Evolutionary conservation across 192 early-diverging fungal genomes (phyloP), one percentile per base, ranked within the genome.

Genomic region (Mortierella claussenii): DNA sequence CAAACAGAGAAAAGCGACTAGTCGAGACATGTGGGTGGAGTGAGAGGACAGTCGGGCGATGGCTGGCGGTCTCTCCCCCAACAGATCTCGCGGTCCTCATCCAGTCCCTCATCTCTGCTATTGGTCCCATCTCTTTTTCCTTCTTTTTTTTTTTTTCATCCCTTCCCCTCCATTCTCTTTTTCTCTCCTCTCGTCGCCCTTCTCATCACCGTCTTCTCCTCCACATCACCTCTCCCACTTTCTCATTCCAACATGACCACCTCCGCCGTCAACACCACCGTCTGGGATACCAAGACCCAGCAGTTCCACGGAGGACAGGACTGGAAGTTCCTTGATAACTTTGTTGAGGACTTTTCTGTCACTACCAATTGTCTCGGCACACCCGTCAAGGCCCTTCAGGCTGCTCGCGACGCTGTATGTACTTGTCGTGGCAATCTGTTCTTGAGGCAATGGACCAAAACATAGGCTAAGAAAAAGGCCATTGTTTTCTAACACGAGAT

Each of bases 291-390:
- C 51, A 94, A 91, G 78, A 89, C 89, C 46, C 94, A 96, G 82
- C 90, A 93, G 73, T 95, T 89, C 59, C 94, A 95, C 53, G 94
- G 91, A 76, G 94, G 94, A 49, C 94, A 96, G 55, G 91, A 94
- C 66, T 92, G 93, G 87, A 78, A 83, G 28, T 89, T 87, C 51
- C 83, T 96, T 30, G 84, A 89, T 65, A 94, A 95, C 81, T 96
- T 96, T 86, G 85, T 95, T 45, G 95, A 96, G 61, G 95, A 96
- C 80, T 96, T 95, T 63, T 91, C 89, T 59, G 95, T 96, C 18
- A 96, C 95, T 21, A 96, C 95, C 60, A 96, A 96, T 71, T 91
- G 86, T 32, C 85, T 95, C 37, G 95, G 95, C 21, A 94, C 91
- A 42, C 94, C 95, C 21, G 69, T 83, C 56, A 81, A 79, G 42